Evolutionary conservation across 2,329 filamentous ascomycete genomes (phyloP).

Genomic region (Fusarium hostae): DNA sequence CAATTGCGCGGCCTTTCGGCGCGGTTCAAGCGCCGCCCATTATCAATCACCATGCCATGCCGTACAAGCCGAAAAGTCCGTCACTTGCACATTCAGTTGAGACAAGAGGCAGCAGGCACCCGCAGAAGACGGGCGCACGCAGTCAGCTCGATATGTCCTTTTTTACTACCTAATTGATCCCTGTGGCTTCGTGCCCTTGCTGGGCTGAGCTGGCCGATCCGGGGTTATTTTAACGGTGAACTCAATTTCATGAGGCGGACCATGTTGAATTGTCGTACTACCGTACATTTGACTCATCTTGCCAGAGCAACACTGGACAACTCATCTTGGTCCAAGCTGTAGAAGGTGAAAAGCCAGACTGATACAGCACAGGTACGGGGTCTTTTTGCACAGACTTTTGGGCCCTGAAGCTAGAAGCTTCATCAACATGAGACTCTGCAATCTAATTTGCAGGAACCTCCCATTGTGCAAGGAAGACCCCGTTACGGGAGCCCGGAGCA

Average conservation of each 20-base stretch:
- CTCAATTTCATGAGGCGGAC: constrained; percentile 19
- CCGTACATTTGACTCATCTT: constrained; percentile 32
- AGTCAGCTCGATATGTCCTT: constrained; percentile 4
- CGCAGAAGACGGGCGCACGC: constrained; percentile 14
- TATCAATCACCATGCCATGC: constrained; percentile 2
- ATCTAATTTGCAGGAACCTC: constrained; percentile 13
- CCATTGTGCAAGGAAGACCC: constrained; percentile 29
- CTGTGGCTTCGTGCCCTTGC: constrained; percentile 7
- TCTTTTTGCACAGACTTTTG: constrained; percentile 17
- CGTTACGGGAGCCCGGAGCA: constrained; percentile 16
- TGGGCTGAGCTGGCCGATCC: constrained; percentile 34
- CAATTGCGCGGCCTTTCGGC: constrained; percentile 17
- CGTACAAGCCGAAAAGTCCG: constrained; percentile 24
- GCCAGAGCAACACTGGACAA: constrained; percentile 35
- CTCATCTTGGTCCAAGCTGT: constrained; percentile 34
- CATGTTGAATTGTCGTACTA: neutral
- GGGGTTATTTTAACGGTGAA: constrained; percentile 30
- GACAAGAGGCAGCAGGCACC: constrained; percentile 22
- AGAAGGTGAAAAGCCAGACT: neutral
- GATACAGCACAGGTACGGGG: constrained; percentile 17
- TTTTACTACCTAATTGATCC: constrained; percentile 9
- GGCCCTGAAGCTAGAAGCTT: constrained; percentile 2
- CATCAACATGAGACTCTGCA: constrained; percentile 25
- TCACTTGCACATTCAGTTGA: neutral
- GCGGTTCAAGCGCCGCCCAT: constrained; percentile 9